Conservation (phyloP, 2,329 filamentous ascomycete species). For the Botrytis tulipae region DNA sequence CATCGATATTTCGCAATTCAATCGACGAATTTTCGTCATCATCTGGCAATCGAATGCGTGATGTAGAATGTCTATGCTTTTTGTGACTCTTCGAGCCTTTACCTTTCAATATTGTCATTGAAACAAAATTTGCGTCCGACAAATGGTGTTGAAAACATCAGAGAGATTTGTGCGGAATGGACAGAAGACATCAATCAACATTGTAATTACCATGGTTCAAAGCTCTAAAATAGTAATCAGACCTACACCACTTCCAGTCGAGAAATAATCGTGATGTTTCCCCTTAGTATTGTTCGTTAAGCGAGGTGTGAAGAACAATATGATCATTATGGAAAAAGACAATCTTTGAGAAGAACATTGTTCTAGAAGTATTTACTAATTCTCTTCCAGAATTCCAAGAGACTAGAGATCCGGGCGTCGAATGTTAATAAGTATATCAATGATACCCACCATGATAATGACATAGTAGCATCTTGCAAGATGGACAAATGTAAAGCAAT, state of each 20-base stretch:
- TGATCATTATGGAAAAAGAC: background rate
- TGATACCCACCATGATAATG: background rate
- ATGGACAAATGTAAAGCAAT: background rate
- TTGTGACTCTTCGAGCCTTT: slow-evolving; percentile 14
- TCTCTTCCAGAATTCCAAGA: background rate
- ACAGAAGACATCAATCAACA: background rate
- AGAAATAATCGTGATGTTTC: background rate
- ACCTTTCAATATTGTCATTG: slow-evolving; percentile 11
- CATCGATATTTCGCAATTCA: slow-evolving; percentile 7
- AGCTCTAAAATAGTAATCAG: background rate
- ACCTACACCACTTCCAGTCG: background rate
- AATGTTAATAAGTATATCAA: background rate
- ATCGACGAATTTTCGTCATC: slow-evolving; percentile 5
- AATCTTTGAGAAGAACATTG: background rate
- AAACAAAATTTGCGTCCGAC: background rate
- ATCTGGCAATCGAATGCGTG: background rate
- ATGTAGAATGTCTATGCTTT: background rate
- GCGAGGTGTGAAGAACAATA: slow-evolving; percentile 23
- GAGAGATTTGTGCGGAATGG: background rate
- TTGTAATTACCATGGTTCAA: background rate
- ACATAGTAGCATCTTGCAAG: background rate
- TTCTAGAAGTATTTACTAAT: background rate
- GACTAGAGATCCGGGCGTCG: background rate
- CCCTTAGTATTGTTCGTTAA: slow-evolving; percentile 30
- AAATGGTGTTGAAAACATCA: background rate